Evolutionary conservation across 164 flowering plant genomes (phyloP), one percentile per base, ranked within the genome.

Genomic region (Chimonanthus salicifolius): DNA sequence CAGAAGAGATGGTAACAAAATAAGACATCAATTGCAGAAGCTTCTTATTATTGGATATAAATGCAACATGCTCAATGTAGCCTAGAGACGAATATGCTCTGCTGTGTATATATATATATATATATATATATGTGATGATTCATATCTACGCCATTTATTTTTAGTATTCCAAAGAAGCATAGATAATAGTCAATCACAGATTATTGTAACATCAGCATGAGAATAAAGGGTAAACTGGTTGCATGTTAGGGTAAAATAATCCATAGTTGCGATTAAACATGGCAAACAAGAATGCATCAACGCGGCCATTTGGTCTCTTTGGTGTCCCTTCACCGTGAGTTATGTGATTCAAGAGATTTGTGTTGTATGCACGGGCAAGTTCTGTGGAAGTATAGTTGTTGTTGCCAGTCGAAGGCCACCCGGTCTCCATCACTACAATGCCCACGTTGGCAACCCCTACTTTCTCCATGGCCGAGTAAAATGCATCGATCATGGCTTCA

Each of bases 391-490:
- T 58, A n/a, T 43, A 20, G 10, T 62, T 51, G 3, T 20, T 75
- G 69, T 80, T 79, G 13, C 83, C 83, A 1, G 76, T 78, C 16
- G 69, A 62, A 3, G 84, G 87, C 84, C 83, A 84, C 5, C 83
- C 80, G 4, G 60, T 80, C 74, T 84, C 84, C 0, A 82, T 67
- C n/a, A 78, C 67, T 7, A 21, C 78, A 10, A 80, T 46, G 3
- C 8, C 6, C 2, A 81, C 75, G 15, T 64, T 43, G 5, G 67
- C 5, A 5, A 13, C 64, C 4, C 69, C 64, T 0, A 69, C 54
- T 74, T 78, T 81, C 79, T 75, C 81, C 74, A 78, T 11, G 1
- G 85, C 84, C 2, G 78, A 72, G 20, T 74, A 46, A 18, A 80
- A 68, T 2, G 83, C 63, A 49, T 85, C 87, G 0, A 81, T 84